Evolutionary conservation across 2,329 filamentous ascomycete genomes (phyloP), one percentile per base, ranked within the genome.

Genomic region (Sordariomycetes sp.): DNA sequence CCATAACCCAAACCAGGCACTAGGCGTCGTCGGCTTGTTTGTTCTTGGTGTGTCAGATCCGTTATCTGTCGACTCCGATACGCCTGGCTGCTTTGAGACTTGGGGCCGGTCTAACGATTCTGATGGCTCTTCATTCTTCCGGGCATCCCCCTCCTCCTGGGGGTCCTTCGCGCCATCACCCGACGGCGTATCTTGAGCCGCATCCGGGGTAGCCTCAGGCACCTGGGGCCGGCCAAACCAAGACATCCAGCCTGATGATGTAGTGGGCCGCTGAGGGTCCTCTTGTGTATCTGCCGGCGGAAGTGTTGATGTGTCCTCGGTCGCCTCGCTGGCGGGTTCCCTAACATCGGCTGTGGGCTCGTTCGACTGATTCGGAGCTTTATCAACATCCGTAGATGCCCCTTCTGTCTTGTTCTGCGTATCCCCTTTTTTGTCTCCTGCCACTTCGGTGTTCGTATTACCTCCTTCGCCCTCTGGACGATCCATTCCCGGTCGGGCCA

Each of bases 191-290:
- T 57, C 55, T 18, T 46, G n/a, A 18, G 25, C 43, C 10, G 24
- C 24, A 22, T 57, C 25, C 16, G 43, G 40, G 14, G 25, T 14
- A 3, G 32, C 10, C 51, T 50, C 50, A 14, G 62, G 57, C 2
- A 58, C 59, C 46, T 65, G 53, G 43, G 74, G 62, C 46, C 67
- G 67, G 10, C 68, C 67, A 46, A 80, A 70, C 81, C 82, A 84
- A 35, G 78, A 75, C 18, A 83, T 67, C 82, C 81, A 85, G 22
- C 79, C 74, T 28, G 77, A 74, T 7, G 77, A 71, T 24, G 71
- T 63, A 24, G 64, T 60, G 5, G 67, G 67, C 24, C 60, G 32
- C 24, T 57, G 55, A 18, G 28, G 34, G 6, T 14, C 11, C 22
- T n/a, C 22, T 50, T 50, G 20, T 11, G 22, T n/a, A 11, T n/a